These are phyloP conservation scores for Herpotrichia juniperi DNA, from an alignment of 2,329 filamentous ascomycete species.

Conservation along the genomic window DNA sequence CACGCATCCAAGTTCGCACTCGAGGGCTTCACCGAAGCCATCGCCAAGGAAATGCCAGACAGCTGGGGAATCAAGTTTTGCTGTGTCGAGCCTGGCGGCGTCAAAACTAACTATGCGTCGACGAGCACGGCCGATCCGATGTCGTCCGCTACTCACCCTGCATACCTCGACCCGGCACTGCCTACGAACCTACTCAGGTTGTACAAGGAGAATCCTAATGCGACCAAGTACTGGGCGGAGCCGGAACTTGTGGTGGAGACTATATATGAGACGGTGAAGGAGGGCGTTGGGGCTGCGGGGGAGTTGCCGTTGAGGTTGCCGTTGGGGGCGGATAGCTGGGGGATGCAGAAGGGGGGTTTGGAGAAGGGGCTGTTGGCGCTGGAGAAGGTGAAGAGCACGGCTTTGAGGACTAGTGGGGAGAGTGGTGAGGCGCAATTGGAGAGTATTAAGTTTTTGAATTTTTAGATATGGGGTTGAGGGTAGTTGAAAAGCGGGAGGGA, in stretches of 20 bases:
- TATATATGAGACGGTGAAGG: slow-evolving; percentile 41
- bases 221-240: slow-evolving; percentile 39
- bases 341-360: slow-evolving; percentile 39
- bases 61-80: slow-evolving; percentile 46
- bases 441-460: slow-evolving; percentile 24
- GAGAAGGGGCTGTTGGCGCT: slow-evolving; percentile 36
- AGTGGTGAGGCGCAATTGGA: slow-evolving; percentile 27
- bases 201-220: slow-evolving; percentile 32
- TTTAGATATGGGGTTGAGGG: slow-evolving; percentile 1
- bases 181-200: slow-evolving; percentile 33
- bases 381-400: slow-evolving; percentile 45
- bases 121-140: slow-evolving; percentile 36
- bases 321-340: slow-evolving; percentile 48
- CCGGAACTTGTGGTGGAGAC: slow-evolving; percentile 44
- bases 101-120: slow-evolving; percentile 48
- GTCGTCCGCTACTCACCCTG: slow-evolving; percentile 18
- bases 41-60: slow-evolving; percentile 51
- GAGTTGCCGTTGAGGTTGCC: slow-evolving; percentile 51
- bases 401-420: slow-evolving; percentile 21
- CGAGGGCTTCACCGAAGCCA: slow-evolving; percentile 54
- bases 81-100: slow-evolving; percentile 50
- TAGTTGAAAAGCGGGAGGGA: too few relatives aligned
- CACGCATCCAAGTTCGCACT: slow-evolving; percentile 31
- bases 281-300: slow-evolving; percentile 39
- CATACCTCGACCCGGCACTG: slow-evolving; percentile 22